phyloP scores from a whole-genome alignment of 2,329 filamentous ascomycete species.

The Aspergillus sp. region DNA sequence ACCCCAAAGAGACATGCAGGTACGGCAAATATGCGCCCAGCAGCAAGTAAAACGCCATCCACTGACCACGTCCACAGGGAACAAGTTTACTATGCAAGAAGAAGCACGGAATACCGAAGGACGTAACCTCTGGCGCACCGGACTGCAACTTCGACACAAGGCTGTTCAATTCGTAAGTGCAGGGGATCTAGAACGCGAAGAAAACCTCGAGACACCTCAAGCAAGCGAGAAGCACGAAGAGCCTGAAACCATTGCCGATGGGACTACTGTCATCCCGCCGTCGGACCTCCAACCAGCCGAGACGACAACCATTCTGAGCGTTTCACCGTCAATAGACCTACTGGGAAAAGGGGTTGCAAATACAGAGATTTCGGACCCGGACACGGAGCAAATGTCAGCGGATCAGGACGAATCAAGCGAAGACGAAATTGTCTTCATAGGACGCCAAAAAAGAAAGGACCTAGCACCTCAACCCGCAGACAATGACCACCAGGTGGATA shows the following conservation, averaged over 20 bases:
- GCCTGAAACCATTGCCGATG: neutral
- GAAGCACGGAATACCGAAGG: slow-evolving; percentile 58
- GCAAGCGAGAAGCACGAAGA: slow-evolving; percentile 3
- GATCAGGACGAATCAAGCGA: slow-evolving; percentile 62
- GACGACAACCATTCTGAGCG: neutral
- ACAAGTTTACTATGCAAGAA: slow-evolving; percentile 50
- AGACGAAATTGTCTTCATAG: slow-evolving; percentile 52
- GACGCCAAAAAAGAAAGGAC: slow-evolving; percentile 24
- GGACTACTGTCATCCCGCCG: neutral
- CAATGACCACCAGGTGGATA: neutral
- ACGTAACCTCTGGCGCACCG: slow-evolving; percentile 47
- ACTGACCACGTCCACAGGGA: neutral
- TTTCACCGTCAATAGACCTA: neutral
- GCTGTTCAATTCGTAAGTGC: slow-evolving; percentile 61
- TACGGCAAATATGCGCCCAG: neutral
- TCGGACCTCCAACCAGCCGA: neutral
- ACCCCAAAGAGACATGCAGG: neutral
- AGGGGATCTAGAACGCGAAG: slow-evolving; percentile 39
- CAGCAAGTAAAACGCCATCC: neutral
- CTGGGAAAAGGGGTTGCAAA: slow-evolving; percentile 23
- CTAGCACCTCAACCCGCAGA: neutral
- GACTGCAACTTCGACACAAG: slow-evolving; percentile 53
- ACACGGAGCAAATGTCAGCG: slow-evolving; percentile 28
- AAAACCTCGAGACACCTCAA: slow-evolving; percentile 15
- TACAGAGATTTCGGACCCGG: slow-evolving; percentile 13